A percentile compares a stretch with the other conserved stretches of the same genome.
Evolutionary conservation across 345 rosid genomes (phyloP).

Genomic region (Litchi chinensis): DNA sequence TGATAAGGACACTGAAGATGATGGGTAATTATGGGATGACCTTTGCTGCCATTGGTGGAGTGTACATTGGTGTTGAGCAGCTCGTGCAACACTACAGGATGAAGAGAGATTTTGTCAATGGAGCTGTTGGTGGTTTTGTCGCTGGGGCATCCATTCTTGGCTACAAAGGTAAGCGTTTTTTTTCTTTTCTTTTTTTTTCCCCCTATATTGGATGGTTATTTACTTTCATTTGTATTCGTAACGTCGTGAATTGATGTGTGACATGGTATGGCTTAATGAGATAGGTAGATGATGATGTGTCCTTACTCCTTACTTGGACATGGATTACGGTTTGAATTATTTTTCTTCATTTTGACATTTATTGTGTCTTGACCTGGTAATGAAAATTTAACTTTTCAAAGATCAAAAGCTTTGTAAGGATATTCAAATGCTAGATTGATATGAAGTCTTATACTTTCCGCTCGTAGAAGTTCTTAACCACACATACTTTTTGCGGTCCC

Average conservation of each 20-base stretch:
- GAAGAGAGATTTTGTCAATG: slow-evolving; percentile 89
- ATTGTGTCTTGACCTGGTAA: not conserved
- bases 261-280: not conserved
- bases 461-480: not conserved
- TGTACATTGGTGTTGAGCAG: slow-evolving; percentile 98
- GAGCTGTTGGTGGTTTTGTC: slow-evolving; percentile 93
- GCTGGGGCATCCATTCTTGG: slow-evolving; percentile 94
- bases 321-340: not conserved
- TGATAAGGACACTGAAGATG: slow-evolving; percentile 85
- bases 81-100: slow-evolving; percentile 64
- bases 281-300: not conserved
- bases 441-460: not conserved
- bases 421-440: not conserved
- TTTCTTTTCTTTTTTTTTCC: not conserved
- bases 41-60: slow-evolving; percentile 97
- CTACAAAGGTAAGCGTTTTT: slow-evolving; percentile 59
- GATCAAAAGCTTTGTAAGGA: not conserved
- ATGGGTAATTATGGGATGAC: slow-evolving; percentile 93
- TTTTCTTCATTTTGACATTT: not conserved
- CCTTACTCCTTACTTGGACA: not conserved
- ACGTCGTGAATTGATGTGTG: not conserved
- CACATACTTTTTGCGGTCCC: not conserved
- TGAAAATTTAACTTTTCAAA: not conserved
- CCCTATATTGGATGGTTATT: not conserved
- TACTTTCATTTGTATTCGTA: not conserved